Evolutionary conservation across 2,329 filamentous ascomycete species (phyloP), one percentile per base, ranked within the genome.

Genomic region (Talaromyces sp.): DNA sequence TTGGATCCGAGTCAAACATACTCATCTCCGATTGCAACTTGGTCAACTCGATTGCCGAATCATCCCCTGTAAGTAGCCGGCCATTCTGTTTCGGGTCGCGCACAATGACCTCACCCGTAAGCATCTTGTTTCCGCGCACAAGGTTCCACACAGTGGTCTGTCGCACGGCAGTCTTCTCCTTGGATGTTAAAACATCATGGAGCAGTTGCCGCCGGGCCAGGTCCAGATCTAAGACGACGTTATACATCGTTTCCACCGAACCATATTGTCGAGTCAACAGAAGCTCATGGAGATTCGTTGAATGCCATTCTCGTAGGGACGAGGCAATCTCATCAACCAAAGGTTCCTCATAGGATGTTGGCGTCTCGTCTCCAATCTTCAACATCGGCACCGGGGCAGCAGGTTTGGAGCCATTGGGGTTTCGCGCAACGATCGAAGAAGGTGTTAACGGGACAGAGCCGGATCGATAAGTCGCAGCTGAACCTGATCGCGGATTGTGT

Each of bases 281-380:
- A 25, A 98, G 82, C 73, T 96, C 92, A 77, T 99, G 96, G 16
- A 99, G 83, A 72, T 97, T 96, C 18, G 93, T 96, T 21, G 95
- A 96, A 78, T 99, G 93, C 96, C 95, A 99, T 83, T 99, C 95
- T 69, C 95, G 87, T 66, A 99, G 79, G 74, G 95, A 99, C 3
- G 93, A 97, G 14, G 95, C 93, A 69, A 99, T 98, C 76, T 99
- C 95, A 76, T 99, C 95, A 25, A 99, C 93, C 65, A 99, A 78
- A 2, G 95, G 95, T 74, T 99, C 96, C 8, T 90, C 88, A 16
- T 86, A 82, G 5, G 92, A 97, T 0, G 92, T 96, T 1, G 93
- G 91, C 1, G 92, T 96, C 79, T 99, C 95, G 72, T 99, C 95
- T 63, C 95, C 95, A 73, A 99, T 93, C 76, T 97, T 96, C 60